Percentiles rank a stretch among this genome's conserved stretches.
Conservation (phyloP, 2,329 filamentous ascomycete species). For the Helotiales sp. region DNA sequence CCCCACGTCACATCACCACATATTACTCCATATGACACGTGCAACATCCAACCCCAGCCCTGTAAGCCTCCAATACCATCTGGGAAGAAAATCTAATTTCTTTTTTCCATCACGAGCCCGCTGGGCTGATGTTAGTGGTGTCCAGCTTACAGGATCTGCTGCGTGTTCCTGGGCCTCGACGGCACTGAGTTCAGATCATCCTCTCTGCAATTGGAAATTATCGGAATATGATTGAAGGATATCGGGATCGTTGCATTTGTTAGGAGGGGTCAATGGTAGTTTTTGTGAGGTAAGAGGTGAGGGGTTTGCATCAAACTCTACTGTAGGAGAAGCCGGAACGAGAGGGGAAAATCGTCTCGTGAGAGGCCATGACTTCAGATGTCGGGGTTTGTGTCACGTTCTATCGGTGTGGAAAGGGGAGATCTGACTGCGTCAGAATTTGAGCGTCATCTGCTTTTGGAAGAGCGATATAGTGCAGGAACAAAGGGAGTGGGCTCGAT, state of each 20-base stretch:
- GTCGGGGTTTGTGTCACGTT: not conserved
- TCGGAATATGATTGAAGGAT: too few species aligned
- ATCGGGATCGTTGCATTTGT: too few species aligned
- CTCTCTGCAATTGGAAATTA: too few species aligned
- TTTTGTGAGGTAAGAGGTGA: slow-evolving; percentile 24
- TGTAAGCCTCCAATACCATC: slow-evolving; percentile 2
- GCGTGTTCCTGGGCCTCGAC: slow-evolving; percentile 1
- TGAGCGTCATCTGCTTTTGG: too few species aligned
- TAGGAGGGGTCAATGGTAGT: slow-evolving; percentile 11
- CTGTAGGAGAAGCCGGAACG: not conserved
- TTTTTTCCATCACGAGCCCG: slow-evolving; percentile 19
- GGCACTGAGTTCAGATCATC: slow-evolving; percentile 1
- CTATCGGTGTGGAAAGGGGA: too few species aligned
- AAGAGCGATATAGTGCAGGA: slow-evolving; percentile 11
- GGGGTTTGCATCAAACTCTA: not conserved
- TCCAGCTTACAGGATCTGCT: too few species aligned
- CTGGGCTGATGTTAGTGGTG: slow-evolving; percentile 3
- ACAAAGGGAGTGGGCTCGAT: not conserved
- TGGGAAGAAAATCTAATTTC: not conserved
- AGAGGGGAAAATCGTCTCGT: slow-evolving; percentile 14
- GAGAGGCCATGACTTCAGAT: not conserved
- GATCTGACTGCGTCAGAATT: too few species aligned
- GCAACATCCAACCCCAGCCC: not conserved
- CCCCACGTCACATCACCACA: not conserved
- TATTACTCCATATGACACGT: not conserved